Percentiles rank a stretch among this genome's conserved stretches.
phyloP scores from a whole-genome alignment of 2,329 filamentous ascomycete genomes.

The Cordyceps tenuipes region DNA sequence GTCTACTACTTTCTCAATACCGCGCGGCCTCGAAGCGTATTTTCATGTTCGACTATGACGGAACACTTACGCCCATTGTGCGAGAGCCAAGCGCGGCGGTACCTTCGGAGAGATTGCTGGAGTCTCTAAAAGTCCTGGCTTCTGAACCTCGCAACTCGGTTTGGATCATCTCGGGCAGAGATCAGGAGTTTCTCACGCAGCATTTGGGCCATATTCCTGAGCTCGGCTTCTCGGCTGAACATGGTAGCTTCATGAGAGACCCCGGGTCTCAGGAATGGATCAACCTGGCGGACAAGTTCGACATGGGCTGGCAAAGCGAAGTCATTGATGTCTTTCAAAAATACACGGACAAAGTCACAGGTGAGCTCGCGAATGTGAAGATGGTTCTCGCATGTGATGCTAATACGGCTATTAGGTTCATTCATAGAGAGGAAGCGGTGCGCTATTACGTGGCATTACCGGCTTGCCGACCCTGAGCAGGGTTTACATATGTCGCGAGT shows the following conservation, averaged over 20 bases:
- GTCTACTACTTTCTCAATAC: slow-evolving; percentile 65
- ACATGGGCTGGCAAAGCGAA: slow-evolving; percentile 89
- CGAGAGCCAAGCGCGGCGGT: slow-evolving; percentile 83
- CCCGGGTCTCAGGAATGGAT: slow-evolving; percentile 74
- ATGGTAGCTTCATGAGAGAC: slow-evolving; percentile 87
- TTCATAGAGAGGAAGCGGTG: slow-evolving; percentile 94
- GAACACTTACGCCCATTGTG: slow-evolving; percentile 91
- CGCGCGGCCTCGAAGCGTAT: slow-evolving; percentile 66
- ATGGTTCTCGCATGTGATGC: neutral
- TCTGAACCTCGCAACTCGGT: slow-evolving; percentile 76
- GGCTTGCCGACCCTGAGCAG: slow-evolving; percentile 78
- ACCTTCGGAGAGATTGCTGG: slow-evolving; percentile 74
- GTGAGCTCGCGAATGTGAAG: slow-evolving; percentile 35
- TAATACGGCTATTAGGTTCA: slow-evolving; percentile 47
- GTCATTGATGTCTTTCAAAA: slow-evolving; percentile 78
- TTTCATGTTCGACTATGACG: slow-evolving; percentile 99
- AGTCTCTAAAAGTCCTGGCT: slow-evolving; percentile 70
- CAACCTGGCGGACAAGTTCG: slow-evolving; percentile 75
- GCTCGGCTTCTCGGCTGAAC: slow-evolving; percentile 91
- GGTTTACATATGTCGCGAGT: slow-evolving; percentile 71
- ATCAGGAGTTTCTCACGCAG: slow-evolving; percentile 82
- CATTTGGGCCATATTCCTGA: slow-evolving; percentile 86
- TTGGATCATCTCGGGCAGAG: slow-evolving; percentile 97
- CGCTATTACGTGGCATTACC: slow-evolving; percentile 95
- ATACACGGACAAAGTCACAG: slow-evolving; percentile 79